Evolutionary conservation across 2,329 filamentous ascomycete species (phyloP), one percentile per base, ranked within the genome.

Genomic region (Penicillium sp.): DNA sequence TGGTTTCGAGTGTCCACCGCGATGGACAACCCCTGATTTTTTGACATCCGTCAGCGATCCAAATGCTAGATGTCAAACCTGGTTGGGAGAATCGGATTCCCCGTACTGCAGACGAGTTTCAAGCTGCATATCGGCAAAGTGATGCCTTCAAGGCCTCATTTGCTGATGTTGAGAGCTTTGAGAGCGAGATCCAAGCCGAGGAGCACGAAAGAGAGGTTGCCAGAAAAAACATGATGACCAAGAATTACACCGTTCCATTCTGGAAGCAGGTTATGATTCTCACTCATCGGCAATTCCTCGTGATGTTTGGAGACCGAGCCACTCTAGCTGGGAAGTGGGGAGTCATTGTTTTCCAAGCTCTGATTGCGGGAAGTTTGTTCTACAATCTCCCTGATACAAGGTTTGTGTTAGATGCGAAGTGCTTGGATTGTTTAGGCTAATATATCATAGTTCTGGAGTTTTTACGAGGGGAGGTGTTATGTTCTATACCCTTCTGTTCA

Each of bases 1-100:
- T 28, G 87, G 87, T 0, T 90, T 89, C 56, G 74, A 80, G 13
- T 87, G 85, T 58, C 85, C 86, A 0, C 76, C 81, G 18, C 77
- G 86, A 11, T 81, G 84, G 77, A 89, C 85, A 0, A 84, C 83
- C 0, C 82, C 81, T 4, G 87, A 91, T 63, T 91, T 90, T 66
- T 69, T 90, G 27, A 90, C 86, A 0, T 87, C 84, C 1, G 82
- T 90, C 59, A 88, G 82, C 6, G 79, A 80, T 35, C 70, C 76
- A 1, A 72, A 80, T 44, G 82, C 83, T 49, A 73, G 82, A 26
- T 69, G 63, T 82, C 14, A 74, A 74, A 32, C 62, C 74, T 13
- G 81, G 79, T 1, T 83, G 74, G 65, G 77, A 84, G 59, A 62
- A 80, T 52, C 74, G 74, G 4, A 74, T 79, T 23, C 80, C 81